Evolutionary conservation across 306 rosid species (phyloP), one percentile per base, ranked within the genome.

Genomic region (Arachis stenosperma): DNA sequence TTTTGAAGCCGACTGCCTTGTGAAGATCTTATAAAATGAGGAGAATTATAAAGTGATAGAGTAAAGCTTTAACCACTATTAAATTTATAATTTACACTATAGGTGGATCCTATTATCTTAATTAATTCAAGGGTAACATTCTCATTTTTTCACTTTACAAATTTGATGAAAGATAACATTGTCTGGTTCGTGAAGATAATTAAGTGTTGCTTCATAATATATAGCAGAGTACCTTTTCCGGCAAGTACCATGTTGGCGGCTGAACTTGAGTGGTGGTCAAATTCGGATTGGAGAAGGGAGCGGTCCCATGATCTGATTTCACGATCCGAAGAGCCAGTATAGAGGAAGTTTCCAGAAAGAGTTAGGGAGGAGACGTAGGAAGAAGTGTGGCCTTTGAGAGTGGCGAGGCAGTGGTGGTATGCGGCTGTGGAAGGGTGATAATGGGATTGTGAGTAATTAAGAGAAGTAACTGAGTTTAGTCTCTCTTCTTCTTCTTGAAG

Each of bases 361-460:
- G 87, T 70, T 10, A 93, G 79, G 53, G 90, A 91, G 78, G 98
- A 89, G 56, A 79, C 63, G 88, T 84, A 86, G 60, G 98, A 89
- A 59, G 81, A 12, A 5, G 27, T 50, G 75, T 81, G 83, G 59
- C 79, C 82, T 53, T 80, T 84, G 75, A 92, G 77, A 69, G 97
- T 92, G 58, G 91, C 60, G 54, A 89, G 78, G 56, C 89, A 84
- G 76, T 80, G 81, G 75, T 85, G 76, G 67, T 73, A 58, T 69
- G 74, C 13, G 37, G 57, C 27, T 79, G 78, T 7, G 13, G 73
- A 33, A 2, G 13, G 71, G 3, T 43, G 71, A 47, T 9, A 51
- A 2, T 53, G 72, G 17, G 74, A 44, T 37, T 37, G 58, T n/a
- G 81, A 30, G 64, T 63, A 37, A 67, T 81, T 60, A 22, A 82